Evolutionary conservation across 2,329 filamentous ascomycete species (phyloP).

Genomic region (Colletotrichum shisoi): DNA sequence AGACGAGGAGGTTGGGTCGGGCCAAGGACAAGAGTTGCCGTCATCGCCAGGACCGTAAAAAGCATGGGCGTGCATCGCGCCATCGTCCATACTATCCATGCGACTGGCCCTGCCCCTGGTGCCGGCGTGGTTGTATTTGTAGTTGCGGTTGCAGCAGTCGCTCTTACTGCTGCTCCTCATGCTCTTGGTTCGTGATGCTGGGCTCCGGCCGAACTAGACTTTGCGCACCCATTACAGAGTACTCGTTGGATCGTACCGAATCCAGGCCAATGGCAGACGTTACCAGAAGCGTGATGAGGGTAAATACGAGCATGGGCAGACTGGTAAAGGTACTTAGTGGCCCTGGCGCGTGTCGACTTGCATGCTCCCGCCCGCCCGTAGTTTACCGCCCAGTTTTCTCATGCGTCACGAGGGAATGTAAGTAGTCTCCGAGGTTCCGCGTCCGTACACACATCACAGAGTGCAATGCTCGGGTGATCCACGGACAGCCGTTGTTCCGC

Average conservation of each 20-base stretch:
- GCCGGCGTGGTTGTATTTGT: not conserved
- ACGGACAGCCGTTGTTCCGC: slow-evolving; percentile 15
- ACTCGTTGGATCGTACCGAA: not conserved
- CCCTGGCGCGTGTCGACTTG: slow-evolving; percentile 27
- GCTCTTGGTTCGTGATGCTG: slow-evolving; percentile 3
- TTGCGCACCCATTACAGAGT: slow-evolving; percentile 15
- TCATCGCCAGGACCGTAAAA: slow-evolving; percentile 7
- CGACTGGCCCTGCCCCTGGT: not conserved
- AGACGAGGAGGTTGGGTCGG: slow-evolving; percentile 2
- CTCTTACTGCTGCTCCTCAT: not conserved
- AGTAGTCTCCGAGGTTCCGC: not conserved
- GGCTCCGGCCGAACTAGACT: slow-evolving; percentile 15
- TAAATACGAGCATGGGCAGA: slow-evolving; percentile 23
- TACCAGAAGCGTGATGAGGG: slow-evolving; percentile 21
- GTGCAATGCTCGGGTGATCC: slow-evolving; percentile 24
- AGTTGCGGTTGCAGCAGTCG: not conserved
- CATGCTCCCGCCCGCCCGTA: slow-evolving; percentile 27
- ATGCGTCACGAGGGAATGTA: not conserved
- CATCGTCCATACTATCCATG: slow-evolving; percentile 4
- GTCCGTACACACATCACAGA: not conserved
- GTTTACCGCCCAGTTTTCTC: slow-evolving; percentile 18
- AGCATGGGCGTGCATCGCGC: slow-evolving; percentile 12
- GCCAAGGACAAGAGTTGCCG: not conserved
- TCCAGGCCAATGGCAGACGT: slow-evolving; percentile 18
- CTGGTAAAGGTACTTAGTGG: slow-evolving; percentile 13